Base-by-base conservation (phyloP, 129 eudicot species). In the Artemisia tridentata region DNA sequence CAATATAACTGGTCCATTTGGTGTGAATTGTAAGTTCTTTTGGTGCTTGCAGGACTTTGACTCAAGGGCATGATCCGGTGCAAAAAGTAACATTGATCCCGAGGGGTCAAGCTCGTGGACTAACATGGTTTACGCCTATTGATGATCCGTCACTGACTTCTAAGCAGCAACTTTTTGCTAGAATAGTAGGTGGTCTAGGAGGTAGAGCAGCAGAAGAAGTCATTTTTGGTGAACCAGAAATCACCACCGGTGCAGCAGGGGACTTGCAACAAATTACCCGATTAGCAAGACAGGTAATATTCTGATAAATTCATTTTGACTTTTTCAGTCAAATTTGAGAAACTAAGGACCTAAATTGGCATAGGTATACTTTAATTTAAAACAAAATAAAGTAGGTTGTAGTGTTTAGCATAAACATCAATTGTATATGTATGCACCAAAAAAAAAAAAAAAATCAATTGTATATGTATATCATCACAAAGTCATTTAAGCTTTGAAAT, bases 151-250 rank as follows among this genome's bases (percentile, higher is more conserved):
- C 80, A 0, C 73, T 88, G 29, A 74, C 79, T 62, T 81, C 96
- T 18, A 86, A 78, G 65, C 71, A 82, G 46, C 90, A 84, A 49
- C 82, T 89, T 3, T 89, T 86, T 76, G 96, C 96, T 0, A 78
- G 90, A 82, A 78, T 89, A 49, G 92, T 89, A 46, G 80, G 92
- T 31, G 92, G 90, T 12, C 79, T 89, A 21, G 92, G 90, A 17
- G 96, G 92, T 19, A 78, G 92, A 57, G 92, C 96, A 63, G 88
- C 92, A 9, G 92, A 89, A 74, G 92, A 89, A 73, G 68, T 89
- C 19, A 76, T 86, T 23, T 84, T 86, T 73, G 96, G 96, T 12
- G 92, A 89, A 73, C 73, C 85, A 21, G 96, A 89, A 75, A 89
- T 86, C 65, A 84, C 92, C 4, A 86, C 90, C 7, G 96, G 96